These are phyloP conservation scores for Sergeia podlipaevii DNA, from an alignment of 208 protist species.

Conservation along the genomic window DNA sequence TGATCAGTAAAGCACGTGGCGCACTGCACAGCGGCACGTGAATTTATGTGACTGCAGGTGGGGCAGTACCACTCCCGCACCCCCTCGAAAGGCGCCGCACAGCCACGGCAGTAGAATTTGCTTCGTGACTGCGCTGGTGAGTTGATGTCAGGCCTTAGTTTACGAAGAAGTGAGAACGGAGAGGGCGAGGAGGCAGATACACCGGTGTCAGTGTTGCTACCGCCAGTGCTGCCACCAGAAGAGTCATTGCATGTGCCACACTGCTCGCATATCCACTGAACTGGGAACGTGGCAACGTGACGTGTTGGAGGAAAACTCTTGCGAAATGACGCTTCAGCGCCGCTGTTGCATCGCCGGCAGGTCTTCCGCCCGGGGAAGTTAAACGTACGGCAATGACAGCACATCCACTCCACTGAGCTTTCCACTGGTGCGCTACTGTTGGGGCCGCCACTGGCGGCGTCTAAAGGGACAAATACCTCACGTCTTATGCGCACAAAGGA, in stretches of 20 bases:
- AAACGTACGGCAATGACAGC: constrained; percentile 43
- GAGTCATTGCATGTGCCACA: constrained; percentile 30
- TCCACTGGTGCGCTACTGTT: too few species aligned
- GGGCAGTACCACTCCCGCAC: constrained; percentile 70
- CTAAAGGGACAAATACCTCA: too few species aligned
- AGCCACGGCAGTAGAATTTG: constrained; percentile 61
- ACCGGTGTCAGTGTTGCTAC: too few species aligned
- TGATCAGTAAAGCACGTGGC: constrained; percentile 50
- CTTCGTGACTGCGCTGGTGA: too few species aligned
- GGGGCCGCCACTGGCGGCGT: neutral
- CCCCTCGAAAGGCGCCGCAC: constrained; percentile 45
- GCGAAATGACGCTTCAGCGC: constrained; percentile 36
- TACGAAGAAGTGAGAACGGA: too few species aligned
- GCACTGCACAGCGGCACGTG: constrained; percentile 53
- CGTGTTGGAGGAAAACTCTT: constrained; percentile 41
- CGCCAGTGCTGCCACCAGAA: neutral
- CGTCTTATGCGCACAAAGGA: too few species aligned
- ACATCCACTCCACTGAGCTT: constrained; percentile 82
- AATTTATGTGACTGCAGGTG: constrained; percentile 57
- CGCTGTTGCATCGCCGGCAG: constrained; percentile 42
- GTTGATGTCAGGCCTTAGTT: too few species aligned
- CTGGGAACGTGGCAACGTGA: constrained; percentile 62
- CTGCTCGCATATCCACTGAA: constrained; percentile 44
- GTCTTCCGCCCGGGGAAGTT: constrained; percentile 32
- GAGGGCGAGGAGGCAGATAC: too few species aligned